Percentiles rank a stretch among this genome's conserved stretches.
Conservation (phyloP, 1,284 basidiomycete species). For the Pisolithus thermaeus region DNA sequence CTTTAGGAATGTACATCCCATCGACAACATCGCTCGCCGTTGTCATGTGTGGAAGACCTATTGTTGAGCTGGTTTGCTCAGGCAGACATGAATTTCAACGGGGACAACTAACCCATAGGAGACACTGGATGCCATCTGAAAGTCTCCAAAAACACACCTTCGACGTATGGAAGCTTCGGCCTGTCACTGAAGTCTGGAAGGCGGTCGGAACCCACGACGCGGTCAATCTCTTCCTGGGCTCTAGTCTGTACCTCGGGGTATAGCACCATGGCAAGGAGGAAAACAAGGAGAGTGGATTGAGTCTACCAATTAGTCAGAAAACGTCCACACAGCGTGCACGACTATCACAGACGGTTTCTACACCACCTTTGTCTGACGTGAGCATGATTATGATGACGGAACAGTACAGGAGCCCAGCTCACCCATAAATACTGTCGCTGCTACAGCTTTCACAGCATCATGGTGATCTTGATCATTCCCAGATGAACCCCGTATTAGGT, state of each 20-base stretch:
- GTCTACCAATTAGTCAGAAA: constrained; percentile 10
- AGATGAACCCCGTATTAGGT: constrained; percentile 9
- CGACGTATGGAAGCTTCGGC: constrained; percentile 21
- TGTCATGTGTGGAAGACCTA: constrained; percentile 25
- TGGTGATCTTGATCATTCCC: constrained; percentile 1
- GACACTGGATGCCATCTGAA: constrained; percentile 22
- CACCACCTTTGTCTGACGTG: constrained; percentile 16
- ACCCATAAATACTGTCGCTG: constrained; percentile 23
- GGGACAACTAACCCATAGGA: constrained; percentile 16
- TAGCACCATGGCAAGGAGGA: constrained; percentile 28
- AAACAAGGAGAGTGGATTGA: constrained; percentile 12
- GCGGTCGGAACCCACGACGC: constrained; percentile 21
- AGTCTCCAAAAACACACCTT: constrained; percentile 21
- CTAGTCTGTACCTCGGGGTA: constrained; percentile 22
- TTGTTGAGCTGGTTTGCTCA: neutral
- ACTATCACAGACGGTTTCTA: constrained; percentile 22
- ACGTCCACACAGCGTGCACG: too few species aligned
- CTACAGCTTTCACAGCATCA: constrained; percentile 19
- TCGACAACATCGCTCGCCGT: constrained; percentile 23
- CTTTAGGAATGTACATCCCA: constrained; percentile 30
- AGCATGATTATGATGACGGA: neutral
- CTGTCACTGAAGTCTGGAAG: constrained; percentile 26
- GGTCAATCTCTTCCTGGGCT: constrained; percentile 24
- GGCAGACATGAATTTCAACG: neutral
- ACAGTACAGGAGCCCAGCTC: neutral